phyloP scores from a whole-genome alignment of 331 rosid species.

The Malus hybrid region DNA sequence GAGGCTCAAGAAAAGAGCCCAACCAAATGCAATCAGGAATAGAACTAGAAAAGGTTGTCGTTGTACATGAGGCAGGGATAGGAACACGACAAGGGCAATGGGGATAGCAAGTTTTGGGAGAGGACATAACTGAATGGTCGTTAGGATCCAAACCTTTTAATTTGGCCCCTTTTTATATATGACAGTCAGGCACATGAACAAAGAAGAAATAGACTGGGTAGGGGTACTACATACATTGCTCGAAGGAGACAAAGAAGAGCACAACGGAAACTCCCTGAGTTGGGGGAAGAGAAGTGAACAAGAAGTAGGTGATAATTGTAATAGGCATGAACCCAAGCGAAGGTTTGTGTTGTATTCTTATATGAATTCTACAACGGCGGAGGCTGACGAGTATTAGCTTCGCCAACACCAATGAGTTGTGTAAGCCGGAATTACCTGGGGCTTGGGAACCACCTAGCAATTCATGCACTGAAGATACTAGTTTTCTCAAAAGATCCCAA shows the following conservation, averaged over 20 bases:
- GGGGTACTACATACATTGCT: background rate
- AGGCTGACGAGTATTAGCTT: background rate
- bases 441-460: rapidly evolving
- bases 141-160: no score
- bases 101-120: background rate
- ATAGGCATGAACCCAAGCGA: background rate
- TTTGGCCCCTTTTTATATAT: no score
- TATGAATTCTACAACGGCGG: background rate
- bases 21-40: background rate
- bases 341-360: background rate
- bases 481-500: background rate
- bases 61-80: background rate
- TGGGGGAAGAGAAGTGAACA: background rate
- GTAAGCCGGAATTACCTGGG: background rate
- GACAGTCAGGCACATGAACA: no score
- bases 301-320: background rate
- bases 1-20: background rate
- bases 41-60: background rate
- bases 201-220: background rate
- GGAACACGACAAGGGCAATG: background rate
- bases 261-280: background rate
- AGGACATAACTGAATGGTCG: no score
- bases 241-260: background rate
- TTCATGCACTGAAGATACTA: background rate
- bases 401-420: background rate